Evolutionary conservation across 768 basidiomycete genomes (phyloP), one percentile per base, ranked within the genome.

Genomic region (Mycena amicta): DNA sequence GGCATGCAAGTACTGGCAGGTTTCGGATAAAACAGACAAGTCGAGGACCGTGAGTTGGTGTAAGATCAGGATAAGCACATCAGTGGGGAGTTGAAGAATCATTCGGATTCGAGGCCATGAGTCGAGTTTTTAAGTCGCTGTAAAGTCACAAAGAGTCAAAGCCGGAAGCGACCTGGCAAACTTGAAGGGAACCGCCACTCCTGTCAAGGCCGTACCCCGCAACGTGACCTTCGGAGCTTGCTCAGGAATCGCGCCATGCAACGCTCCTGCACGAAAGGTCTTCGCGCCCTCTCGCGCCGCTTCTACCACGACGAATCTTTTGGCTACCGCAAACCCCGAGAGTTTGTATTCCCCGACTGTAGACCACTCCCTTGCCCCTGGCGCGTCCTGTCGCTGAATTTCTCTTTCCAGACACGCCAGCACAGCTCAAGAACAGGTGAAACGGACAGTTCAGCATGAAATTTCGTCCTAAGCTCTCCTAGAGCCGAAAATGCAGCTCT

Each of bases 271-370:
- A 45, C 43, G 8, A 45, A 15, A 23, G 22, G 13, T 23, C 22
- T 45, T 45, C 15, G 33, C 33, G 33, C 8, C 33, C 33, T 37
- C 18, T 8, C 33, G 33, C 39, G 26, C n/a, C 73, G 77, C 43
- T 45, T 43, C 22, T 92, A 92, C 73, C 90, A 92, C 60, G 90
- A 92, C 71, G 84, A 89, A 61, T 91, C 89, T 2, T 92, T 88
- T 68, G 90, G 90, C 1, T 92, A 87, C 66, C 78, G 90, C 33
- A 84, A 87, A 69, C 79, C 82, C 1, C 80, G 82, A 54, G 75
- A 79, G 66, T 89, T 88, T 65, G 72, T 75, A 1, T 78, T 90
- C 67, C 86, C 89, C 40, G 90, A 92, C 62, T 92, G 90, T 90
- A 71, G 63, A 88, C 78, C 3, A 0, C 27, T 12, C 40, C 43